These are phyloP conservation scores for Taphrina deformans DNA, from an alignment of 1,139 yeast species.

Conservation along the genomic window DNA sequence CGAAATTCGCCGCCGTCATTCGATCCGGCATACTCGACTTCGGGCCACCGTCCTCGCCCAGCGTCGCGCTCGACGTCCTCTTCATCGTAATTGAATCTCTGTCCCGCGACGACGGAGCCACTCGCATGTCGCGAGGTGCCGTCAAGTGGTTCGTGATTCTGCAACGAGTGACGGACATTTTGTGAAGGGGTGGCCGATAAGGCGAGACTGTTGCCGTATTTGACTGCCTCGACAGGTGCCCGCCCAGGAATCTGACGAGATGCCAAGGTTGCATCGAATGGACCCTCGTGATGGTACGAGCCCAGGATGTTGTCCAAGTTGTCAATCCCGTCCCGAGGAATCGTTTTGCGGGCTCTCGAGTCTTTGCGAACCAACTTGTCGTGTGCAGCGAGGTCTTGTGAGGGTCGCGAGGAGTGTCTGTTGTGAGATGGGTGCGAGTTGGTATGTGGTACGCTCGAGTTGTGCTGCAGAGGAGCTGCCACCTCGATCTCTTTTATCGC, in stretches of 20 bases:
- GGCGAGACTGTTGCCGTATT: conserved; percentile 34
- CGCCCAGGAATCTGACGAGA: conserved; percentile 35
- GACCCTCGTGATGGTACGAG: conserved; percentile 39
- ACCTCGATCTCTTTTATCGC: not conserved
- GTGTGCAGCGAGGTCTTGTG: conserved; percentile 9
- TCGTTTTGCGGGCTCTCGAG: conserved; percentile 22
- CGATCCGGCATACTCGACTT: not conserved
- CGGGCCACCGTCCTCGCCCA: conserved; percentile 2
- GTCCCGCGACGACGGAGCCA: conserved; percentile 30
- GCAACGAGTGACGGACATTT: conserved; percentile 34
- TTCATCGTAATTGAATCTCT: conserved; percentile 23
- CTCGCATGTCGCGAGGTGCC: conserved; percentile 36
- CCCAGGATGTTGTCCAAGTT: conserved; percentile 16
- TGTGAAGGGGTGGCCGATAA: conserved; percentile 37
- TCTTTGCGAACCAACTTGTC: conserved; percentile 22
- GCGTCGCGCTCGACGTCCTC: conserved; percentile 24
- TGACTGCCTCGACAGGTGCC: conserved; percentile 38
- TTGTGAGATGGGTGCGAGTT: not conserved
- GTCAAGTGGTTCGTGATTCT: conserved; percentile 36
- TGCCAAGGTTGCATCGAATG: conserved; percentile 38
- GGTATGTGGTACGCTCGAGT: not conserved
- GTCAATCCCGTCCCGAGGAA: conserved; percentile 31
- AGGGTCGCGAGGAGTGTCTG: conserved; percentile 17
- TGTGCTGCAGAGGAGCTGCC: not conserved
- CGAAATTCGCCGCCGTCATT: conserved; percentile 5